A percentile compares a stretch with the other conserved stretches of the same genome.
Conservation (phyloP, 1,284 basidiomycete genomes). For the Jaminaea rosea region DNA sequence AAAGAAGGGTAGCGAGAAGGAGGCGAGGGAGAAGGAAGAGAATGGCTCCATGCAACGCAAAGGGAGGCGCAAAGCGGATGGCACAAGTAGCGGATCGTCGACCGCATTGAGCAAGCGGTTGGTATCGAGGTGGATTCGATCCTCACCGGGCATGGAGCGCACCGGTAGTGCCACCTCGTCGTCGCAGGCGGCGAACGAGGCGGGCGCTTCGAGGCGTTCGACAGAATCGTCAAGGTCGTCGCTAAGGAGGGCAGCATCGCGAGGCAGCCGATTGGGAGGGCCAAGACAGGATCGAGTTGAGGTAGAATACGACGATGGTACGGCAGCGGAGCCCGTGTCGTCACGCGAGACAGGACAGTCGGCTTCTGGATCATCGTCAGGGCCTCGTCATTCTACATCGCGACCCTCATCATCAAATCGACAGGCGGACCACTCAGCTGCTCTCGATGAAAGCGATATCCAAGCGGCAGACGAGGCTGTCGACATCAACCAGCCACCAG, state of each 20-base stretch:
- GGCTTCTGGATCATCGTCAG: background rate
- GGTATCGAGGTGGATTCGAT: slow-evolving; percentile 16
- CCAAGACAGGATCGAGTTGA: background rate
- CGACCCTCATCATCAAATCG: too few relatives aligned
- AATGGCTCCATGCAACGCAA: background rate
- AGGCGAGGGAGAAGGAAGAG: background rate
- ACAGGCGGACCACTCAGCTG: background rate
- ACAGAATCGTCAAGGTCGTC: too few relatives aligned
- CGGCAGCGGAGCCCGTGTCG: background rate
- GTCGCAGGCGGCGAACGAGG: too few relatives aligned
- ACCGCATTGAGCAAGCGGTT: slow-evolving; percentile 6
- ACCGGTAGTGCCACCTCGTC: too few relatives aligned
- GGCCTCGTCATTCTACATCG: too few relatives aligned
- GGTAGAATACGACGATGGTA: background rate
- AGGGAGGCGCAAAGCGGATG: slow-evolving; percentile 8
- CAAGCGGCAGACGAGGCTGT: slow-evolving; percentile 23
- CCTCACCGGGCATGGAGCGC: background rate
- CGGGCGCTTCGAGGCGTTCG: too few relatives aligned
- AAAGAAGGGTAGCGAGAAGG: slow-evolving; percentile 1
- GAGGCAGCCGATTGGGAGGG: background rate
- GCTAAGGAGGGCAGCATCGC: too few relatives aligned
- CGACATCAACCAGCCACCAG: slow-evolving; percentile 23
- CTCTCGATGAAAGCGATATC: slow-evolving; percentile 22
- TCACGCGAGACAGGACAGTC: background rate
- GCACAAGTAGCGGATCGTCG: slow-evolving; percentile 6